These are phyloP conservation scores for Collybia sp. DNA, from an alignment of 768 basidiomycete species.

Conservation along the genomic window DNA sequence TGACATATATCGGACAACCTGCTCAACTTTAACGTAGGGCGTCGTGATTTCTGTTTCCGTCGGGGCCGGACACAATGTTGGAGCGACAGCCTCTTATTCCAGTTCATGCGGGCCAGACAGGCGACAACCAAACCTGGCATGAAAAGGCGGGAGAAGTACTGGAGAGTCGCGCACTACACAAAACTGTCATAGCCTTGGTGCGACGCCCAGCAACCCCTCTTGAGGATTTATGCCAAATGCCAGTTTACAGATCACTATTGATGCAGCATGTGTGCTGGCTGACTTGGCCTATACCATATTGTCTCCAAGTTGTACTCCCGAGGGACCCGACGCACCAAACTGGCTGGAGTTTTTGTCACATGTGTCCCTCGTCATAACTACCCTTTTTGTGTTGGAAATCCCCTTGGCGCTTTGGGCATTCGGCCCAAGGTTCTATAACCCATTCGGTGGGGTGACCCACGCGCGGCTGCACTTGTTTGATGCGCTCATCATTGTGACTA, in stretches of 20 bases:
- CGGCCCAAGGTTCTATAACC: constrained; percentile 58
- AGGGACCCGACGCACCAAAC: constrained; percentile 36
- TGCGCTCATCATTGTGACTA: constrained; percentile 62
- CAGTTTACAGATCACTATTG: constrained; percentile 48
- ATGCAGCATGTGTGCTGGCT: constrained; percentile 65
- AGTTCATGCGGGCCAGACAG: constrained; percentile 5
- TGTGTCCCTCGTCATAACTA: constrained; percentile 64
- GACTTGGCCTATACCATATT: constrained; percentile 71
- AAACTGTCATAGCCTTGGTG: constrained; percentile 53
- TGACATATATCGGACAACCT: not conserved
- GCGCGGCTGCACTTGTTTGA: constrained; percentile 73
- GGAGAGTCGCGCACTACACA: constrained; percentile 51
- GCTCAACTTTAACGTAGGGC: not conserved
- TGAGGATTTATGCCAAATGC: not conserved
- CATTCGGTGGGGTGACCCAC: constrained; percentile 49
- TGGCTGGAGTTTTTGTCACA: constrained; percentile 64
- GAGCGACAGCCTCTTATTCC: constrained; percentile 48
- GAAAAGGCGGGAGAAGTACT: constrained; percentile 39
- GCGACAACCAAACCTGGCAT: constrained; percentile 16
- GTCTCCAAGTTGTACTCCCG: constrained; percentile 41
- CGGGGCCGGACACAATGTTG: constrained; percentile 23
- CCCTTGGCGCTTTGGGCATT: constrained; percentile 65
- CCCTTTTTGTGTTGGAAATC: constrained; percentile 75
- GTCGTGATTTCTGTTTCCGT: not conserved
- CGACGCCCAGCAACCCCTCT: constrained; percentile 17